These are phyloP conservation scores for Dictyostelium brefeldianum DNA, from an alignment of 78 protist species.

Conservation along the genomic window DNA sequence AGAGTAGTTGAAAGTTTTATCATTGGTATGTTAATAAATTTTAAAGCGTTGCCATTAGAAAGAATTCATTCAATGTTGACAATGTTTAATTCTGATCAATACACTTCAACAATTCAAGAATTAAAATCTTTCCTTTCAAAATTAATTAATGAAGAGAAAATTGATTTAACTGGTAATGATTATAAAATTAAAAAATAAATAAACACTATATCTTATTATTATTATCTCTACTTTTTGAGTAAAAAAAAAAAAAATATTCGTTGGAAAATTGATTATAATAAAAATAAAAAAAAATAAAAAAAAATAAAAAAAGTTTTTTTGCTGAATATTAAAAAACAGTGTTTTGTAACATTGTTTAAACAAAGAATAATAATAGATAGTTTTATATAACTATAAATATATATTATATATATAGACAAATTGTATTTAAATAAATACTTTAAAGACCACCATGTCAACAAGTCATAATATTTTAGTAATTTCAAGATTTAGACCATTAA, in stretches of 20 bases:
- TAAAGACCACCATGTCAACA: neutral
- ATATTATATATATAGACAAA: too few species aligned
- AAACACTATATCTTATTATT: too few species aligned
- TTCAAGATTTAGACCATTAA: slow-evolving; percentile 64
- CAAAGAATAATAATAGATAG: too few species aligned
- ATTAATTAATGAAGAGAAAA: slow-evolving; percentile 46
- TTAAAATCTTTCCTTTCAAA: slow-evolving; percentile 34
- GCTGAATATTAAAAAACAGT: too few species aligned
- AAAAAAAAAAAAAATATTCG: too few species aligned
- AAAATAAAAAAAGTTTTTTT: too few species aligned
- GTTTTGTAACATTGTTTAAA: too few species aligned
- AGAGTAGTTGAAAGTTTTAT: slow-evolving; percentile 61
- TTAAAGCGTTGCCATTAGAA: slow-evolving; percentile 75
- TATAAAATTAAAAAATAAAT: slow-evolving; percentile 66
- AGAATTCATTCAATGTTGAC: slow-evolving; percentile 83
- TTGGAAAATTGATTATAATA: too few species aligned
- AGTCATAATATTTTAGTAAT: slow-evolving; percentile 3
- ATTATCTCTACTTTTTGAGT: too few species aligned
- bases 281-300: too few species aligned
- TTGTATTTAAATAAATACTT: too few species aligned
- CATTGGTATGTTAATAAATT: slow-evolving; percentile 85
- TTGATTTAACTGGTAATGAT: slow-evolving; percentile 46
- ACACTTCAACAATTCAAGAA: slow-evolving; percentile 26
- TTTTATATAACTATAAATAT: too few species aligned
- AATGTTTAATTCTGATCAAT: slow-evolving; percentile 64